These are phyloP conservation scores for Boletellus sp. DNA, from an alignment of 1,284 basidiomycete species.

Conservation along the genomic window DNA sequence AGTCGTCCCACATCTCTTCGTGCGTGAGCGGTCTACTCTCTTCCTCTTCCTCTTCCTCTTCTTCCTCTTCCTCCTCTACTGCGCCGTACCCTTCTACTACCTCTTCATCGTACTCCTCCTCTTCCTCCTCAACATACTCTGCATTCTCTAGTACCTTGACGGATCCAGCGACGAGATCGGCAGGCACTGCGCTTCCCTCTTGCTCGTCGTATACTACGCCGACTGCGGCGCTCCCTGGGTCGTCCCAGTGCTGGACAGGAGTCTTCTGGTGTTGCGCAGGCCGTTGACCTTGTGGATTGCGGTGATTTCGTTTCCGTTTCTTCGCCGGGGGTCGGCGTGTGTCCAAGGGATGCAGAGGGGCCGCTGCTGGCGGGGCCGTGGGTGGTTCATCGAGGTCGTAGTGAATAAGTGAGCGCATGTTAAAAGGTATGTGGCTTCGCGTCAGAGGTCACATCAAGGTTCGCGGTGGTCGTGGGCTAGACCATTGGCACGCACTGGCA, in stretches of 20 bases:
- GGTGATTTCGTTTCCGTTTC: conserved; percentile 46
- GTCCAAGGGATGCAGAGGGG: not conserved
- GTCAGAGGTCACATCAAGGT: too few species aligned
- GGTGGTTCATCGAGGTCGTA: conserved; percentile 41
- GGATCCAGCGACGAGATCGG: not conserved
- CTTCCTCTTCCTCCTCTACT: conserved; percentile 22
- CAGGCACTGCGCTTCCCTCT: not conserved
- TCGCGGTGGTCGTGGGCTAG: too few species aligned
- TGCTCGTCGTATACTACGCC: conserved; percentile 35
- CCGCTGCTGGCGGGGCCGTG: not conserved
- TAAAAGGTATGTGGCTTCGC: not conserved
- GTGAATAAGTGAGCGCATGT: conserved; percentile 46
- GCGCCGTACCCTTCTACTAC: conserved; percentile 15
- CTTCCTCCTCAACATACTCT: conserved; percentile 17
- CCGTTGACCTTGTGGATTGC: conserved; percentile 2
- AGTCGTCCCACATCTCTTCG: conserved; percentile 80
- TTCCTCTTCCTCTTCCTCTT: conserved; percentile 35
- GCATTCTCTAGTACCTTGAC: not conserved
- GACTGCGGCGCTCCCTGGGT: conserved; percentile 33
- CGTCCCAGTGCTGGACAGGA: conserved; percentile 43
- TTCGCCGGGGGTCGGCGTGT: conserved; percentile 37
- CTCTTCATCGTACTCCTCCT: conserved; percentile 9
- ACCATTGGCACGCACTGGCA: too few species aligned
- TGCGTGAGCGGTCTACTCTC: conserved; percentile 62
- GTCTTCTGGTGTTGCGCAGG: conserved; percentile 17